Base-by-base conservation (phyloP, 768 basidiomycete genomes). In the Trametes cubensis region DNA sequence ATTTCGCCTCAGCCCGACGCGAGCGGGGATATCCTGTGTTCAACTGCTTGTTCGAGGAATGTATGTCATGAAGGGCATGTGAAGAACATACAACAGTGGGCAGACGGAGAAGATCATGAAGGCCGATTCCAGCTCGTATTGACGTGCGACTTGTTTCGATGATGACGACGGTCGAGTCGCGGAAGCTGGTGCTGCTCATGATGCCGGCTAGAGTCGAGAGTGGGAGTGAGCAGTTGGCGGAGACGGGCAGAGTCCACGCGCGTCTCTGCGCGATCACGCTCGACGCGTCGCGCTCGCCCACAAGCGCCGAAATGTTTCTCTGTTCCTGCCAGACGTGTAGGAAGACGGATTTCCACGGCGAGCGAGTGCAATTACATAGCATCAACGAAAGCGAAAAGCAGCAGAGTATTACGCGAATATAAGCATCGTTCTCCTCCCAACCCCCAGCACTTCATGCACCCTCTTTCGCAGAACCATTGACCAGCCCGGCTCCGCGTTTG, bases 121-220 rank as follows among this genome's bases (percentile, higher is more conserved):
- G 80, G 30, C 94, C 94, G 25, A 91, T 77, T 10, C 90, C 89
- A 46, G 89, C 93, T 41, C 89, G 83, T 51, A 95, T 75, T 48
- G 79, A 72, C 4, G 89, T 88, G 54, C 88, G 79, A 55, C 86
- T 81, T 14, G 87, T 88, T 75, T 95, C 94, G 71, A 96, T 84
- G 73, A 95, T 79, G 63, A 94, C 81, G 46, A 94, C 82, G 54
- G 84, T 87, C 51, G 90, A 83, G 74, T 95, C 92, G 72, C 92
- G 90, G 73, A 93, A 71, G 30, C 62, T 58, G 48, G 25, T 54
- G 54, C 41, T 66, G 66, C 66, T 66, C 66, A 66, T 69, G 15
- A 26, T 49, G 47, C 20, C 34, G 53, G 14, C 6, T 20, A 14
- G 10, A 30, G 1, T n/a, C 10, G 20, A 40, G 40, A 26, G 28